Evolutionary conservation across 768 basidiomycete genomes (phyloP).

Genomic region (Podaxis sp.): DNA sequence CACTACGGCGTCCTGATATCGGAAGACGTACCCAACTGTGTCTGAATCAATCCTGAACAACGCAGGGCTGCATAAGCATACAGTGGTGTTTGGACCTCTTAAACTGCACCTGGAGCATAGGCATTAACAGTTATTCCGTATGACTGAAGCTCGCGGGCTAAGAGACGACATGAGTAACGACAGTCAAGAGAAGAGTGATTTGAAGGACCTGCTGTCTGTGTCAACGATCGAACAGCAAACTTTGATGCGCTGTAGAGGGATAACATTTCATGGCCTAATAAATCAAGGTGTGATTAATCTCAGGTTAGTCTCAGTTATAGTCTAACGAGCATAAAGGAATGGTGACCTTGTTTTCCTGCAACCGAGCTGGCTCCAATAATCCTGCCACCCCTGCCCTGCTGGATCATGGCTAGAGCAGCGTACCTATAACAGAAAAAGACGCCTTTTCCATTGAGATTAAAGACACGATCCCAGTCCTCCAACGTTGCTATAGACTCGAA

Average conservation of each 20-base stretch:
- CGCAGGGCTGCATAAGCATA: background rate
- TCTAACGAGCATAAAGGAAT: background rate
- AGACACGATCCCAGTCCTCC: slow-evolving; percentile 39
- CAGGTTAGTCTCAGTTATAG: background rate
- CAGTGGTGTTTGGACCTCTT: background rate
- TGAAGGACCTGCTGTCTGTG: slow-evolving; percentile 35
- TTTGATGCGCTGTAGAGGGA: slow-evolving; percentile 34
- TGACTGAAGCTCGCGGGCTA: slow-evolving; percentile 36
- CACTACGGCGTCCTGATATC: background rate
- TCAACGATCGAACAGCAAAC: slow-evolving; percentile 39
- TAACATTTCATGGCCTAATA: background rate
- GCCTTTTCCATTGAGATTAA: slow-evolving; percentile 55
- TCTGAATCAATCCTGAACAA: background rate
- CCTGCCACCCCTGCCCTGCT: slow-evolving; percentile 52
- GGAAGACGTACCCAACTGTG: background rate
- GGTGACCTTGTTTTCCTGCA: slow-evolving; percentile 28
- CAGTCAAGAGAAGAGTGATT: background rate
- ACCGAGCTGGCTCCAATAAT: slow-evolving; percentile 49
- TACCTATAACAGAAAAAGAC: slow-evolving; percentile 64
- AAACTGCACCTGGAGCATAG: slow-evolving; percentile 34
- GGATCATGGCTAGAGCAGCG: slow-evolving; percentile 59
- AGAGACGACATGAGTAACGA: background rate
- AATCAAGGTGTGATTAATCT: background rate
- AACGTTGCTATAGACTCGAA: slow-evolving; percentile 25
- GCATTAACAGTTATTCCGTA: slow-evolving; percentile 44